Percentiles rank a stretch among this genome's conserved stretches.
Evolutionary conservation across 1,284 basidiomycete genomes (phyloP).

Genomic region (Gomphus bonarii): DNA sequence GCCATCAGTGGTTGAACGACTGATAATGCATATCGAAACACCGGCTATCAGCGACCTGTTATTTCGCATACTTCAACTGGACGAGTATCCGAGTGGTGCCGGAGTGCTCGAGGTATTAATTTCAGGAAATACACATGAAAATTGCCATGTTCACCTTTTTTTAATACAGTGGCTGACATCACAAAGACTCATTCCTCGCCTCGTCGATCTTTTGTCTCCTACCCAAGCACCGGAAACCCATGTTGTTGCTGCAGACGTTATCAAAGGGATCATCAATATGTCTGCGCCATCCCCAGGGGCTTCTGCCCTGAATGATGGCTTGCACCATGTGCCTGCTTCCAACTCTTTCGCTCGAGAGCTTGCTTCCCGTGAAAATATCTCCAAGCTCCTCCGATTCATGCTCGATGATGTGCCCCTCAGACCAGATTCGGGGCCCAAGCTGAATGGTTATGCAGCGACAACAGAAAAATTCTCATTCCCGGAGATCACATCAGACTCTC

Average conservation of each 20-base stretch:
- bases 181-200: slow-evolving; percentile 73
- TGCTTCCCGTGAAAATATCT: slow-evolving; percentile 67
- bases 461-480: slow-evolving; percentile 11
- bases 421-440: slow-evolving; percentile 11
- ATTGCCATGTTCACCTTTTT: slow-evolving; percentile 17
- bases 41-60: slow-evolving; percentile 90
- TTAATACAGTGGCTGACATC: slow-evolving; percentile 76
- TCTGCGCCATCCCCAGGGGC: slow-evolving; percentile 76
- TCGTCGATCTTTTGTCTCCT: slow-evolving; percentile 82
- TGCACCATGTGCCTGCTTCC: slow-evolving; percentile 61
- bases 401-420: slow-evolving; percentile 50
- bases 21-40: slow-evolving; percentile 82
- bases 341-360: slow-evolving; percentile 88
- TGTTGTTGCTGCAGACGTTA: slow-evolving; percentile 80
- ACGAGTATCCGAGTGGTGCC: slow-evolving; percentile 74
- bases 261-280: slow-evolving; percentile 93
- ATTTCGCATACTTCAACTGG: slow-evolving; percentile 85
- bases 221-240: slow-evolving; percentile 72
- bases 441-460: slow-evolving; percentile 5
- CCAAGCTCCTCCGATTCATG: slow-evolving; percentile 73
- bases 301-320: slow-evolving; percentile 53
- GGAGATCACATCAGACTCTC: slow-evolving; percentile 14
- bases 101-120: slow-evolving; percentile 78
- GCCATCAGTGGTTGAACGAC: slow-evolving; percentile 73
- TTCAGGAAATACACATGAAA: slow-evolving; percentile 23